Conservation (phyloP, 2,329 filamentous ascomycete genomes). For the Massarina eburnea region DNA sequence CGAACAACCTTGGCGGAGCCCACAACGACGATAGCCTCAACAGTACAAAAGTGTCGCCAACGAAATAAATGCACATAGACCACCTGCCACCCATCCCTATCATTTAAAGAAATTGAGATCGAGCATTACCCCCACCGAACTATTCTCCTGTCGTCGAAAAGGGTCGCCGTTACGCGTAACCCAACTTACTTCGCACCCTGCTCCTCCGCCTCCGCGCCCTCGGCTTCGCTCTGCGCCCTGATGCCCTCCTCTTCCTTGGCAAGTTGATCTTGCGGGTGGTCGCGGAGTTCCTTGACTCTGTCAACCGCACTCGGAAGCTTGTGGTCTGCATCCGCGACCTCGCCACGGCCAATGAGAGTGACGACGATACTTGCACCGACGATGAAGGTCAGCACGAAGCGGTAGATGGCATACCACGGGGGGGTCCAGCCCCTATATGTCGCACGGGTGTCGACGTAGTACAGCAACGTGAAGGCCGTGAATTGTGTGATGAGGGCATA, state of each 20-base stretch:
- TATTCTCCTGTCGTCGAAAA: too few relatives aligned
- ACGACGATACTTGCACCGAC: constrained; percentile 81
- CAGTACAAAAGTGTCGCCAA: too few relatives aligned
- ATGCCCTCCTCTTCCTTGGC: constrained; percentile 34
- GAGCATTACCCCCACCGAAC: too few relatives aligned
- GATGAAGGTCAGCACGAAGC: constrained; percentile 88
- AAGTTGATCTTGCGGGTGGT: constrained; percentile 30
- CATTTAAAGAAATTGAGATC: too few relatives aligned
- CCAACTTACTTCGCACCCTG: not conserved
- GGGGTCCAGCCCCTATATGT: constrained; percentile 76
- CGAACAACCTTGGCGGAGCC: too few relatives aligned
- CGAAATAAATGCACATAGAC: too few relatives aligned
- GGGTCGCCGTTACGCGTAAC: too few relatives aligned
- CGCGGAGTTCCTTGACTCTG: constrained; percentile 53
- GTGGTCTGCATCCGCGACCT: constrained; percentile 63
- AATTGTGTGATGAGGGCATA: constrained; percentile 87
- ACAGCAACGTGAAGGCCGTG: constrained; percentile 78
- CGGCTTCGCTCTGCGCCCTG: constrained; percentile 3
- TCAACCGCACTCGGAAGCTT: constrained; percentile 46
- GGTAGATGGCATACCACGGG: constrained; percentile 83
- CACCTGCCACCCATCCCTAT: too few relatives aligned
- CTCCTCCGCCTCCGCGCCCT: not conserved
- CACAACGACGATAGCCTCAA: too few relatives aligned
- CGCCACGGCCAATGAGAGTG: constrained; percentile 78
- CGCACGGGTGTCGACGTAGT: constrained; percentile 79